phyloP scores from a whole-genome alignment of 371 early-diverging fungal species.

The Umbelopsis sp. region DNA sequence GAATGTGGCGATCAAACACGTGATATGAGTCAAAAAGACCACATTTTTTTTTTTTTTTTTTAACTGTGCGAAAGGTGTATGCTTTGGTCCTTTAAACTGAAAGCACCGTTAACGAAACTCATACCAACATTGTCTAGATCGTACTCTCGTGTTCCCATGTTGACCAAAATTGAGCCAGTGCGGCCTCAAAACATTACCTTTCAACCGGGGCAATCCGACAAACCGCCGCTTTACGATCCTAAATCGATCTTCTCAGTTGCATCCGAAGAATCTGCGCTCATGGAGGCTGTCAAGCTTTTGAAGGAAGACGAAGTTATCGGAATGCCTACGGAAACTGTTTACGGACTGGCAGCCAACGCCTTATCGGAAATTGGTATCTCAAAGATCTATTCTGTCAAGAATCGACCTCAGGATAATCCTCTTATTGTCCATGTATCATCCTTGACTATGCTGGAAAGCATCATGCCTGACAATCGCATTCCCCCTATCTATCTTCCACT shows the following conservation, averaged over 20 bases:
- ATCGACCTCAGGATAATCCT: conserved; percentile 98
- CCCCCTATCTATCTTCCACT: conserved; percentile 69
- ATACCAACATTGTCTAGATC: neutral
- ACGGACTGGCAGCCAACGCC: conserved; percentile 97
- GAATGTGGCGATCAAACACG: neutral
- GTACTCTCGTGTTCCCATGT: neutral
- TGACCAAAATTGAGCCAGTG: conserved; percentile 3
- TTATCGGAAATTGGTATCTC: conserved; percentile 71
- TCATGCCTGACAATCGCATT: conserved; percentile 63
- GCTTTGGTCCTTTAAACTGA: conserved; percentile 1
- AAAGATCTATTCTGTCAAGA: conserved; percentile 92
- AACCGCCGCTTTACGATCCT: conserved; percentile 21
- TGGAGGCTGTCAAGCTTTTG: conserved; percentile 52
- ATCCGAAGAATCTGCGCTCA: conserved; percentile 37
- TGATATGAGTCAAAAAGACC: neutral
- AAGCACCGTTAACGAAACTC: neutral
- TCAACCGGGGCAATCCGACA: neutral
- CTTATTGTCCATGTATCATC: conserved; percentile 97
- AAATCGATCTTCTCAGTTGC: conserved; percentile 28
- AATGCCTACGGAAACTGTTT: conserved; percentile 99
- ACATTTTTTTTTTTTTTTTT: neutral
- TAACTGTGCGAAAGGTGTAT: neutral
- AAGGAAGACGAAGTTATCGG: conserved; percentile 73
- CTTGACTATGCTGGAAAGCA: conserved; percentile 81
- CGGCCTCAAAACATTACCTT: conserved; percentile 6